Percentiles rank a stretch among this genome's conserved stretches.
These are phyloP conservation scores for Moesziomyces aphidis DNA, from an alignment of 1,284 basidiomycete species.

Conservation along the genomic window DNA sequence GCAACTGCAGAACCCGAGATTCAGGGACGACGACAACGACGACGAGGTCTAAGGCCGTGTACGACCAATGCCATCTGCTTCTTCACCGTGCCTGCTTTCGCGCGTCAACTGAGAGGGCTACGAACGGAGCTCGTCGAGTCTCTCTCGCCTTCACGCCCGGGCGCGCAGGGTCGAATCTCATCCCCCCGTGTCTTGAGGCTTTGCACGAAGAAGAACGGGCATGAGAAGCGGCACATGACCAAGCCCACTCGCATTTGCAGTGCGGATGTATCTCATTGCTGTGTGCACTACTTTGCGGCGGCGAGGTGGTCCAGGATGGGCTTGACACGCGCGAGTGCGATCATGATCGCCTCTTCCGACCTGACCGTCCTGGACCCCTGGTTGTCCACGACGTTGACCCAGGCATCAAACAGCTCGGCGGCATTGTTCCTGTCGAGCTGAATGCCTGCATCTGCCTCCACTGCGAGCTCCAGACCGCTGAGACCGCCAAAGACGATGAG, in stretches of 20 bases:
- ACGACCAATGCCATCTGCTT: background rate
- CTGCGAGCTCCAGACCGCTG: slow-evolving; percentile 63
- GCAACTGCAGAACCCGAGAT: slow-evolving; percentile 63
- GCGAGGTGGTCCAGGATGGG: slow-evolving; percentile 38
- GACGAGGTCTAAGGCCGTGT: slow-evolving; percentile 39
- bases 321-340: slow-evolving; percentile 52
- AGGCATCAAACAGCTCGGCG: slow-evolving; percentile 62
- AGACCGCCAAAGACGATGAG: slow-evolving; percentile 65
- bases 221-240: no score
- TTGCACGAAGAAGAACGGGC: no score
- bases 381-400: slow-evolving; percentile 64
- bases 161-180: no score
- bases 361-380: slow-evolving; percentile 66
- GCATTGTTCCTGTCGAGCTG: slow-evolving; percentile 58
- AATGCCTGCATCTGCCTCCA: slow-evolving; percentile 56
- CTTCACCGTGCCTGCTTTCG: no score
- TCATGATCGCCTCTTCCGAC: slow-evolving; percentile 64
- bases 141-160: no score
- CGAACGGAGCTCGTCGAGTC: no score
- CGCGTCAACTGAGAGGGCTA: no score
- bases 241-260: no score
- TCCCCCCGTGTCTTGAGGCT: no score
- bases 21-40: slow-evolving; percentile 66
- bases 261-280: background rate
- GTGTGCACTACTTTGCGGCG: background rate